Conservation (phyloP, 208 protist species). For the Lotmaria passim region DNA sequence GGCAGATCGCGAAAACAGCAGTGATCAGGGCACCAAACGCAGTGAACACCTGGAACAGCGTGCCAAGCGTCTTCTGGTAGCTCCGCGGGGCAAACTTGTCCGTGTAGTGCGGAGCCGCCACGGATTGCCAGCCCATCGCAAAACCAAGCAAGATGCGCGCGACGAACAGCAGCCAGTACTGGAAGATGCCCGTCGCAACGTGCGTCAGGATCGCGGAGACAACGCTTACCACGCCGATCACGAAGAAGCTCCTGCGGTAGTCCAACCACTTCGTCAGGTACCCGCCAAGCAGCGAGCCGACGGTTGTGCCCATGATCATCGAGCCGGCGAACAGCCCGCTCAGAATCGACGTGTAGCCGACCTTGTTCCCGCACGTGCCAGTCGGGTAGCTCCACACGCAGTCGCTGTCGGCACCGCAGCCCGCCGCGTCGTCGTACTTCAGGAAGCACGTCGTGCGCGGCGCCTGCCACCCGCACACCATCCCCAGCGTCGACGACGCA, state of each 20-base stretch:
- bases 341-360: constrained; percentile 49
- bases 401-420: constrained; percentile 14
- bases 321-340: constrained; percentile 57
- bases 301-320: constrained; percentile 58
- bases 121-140: constrained; percentile 41
- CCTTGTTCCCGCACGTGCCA: constrained; percentile 36
- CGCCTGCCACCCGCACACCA: constrained; percentile 33
- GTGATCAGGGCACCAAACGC: constrained; percentile 44
- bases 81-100: constrained; percentile 25
- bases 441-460: constrained; percentile 39
- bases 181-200: constrained; percentile 33
- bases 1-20: constrained; percentile 30
- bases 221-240: constrained; percentile 41
- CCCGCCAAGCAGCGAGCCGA: constrained; percentile 48
- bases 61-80: constrained; percentile 31
- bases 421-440: constrained; percentile 30
- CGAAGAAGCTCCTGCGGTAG: constrained; percentile 46
- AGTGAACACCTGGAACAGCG: constrained; percentile 44
- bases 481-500: constrained; percentile 9
- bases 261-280: constrained; percentile 39
- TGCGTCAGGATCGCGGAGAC: constrained; percentile 40
- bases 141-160: constrained; percentile 62
- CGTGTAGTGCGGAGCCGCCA: constrained; percentile 40
- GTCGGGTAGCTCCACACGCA: constrained; percentile 45
- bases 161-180: constrained; percentile 56